Evolutionary conservation across 2,329 filamentous ascomycete genomes (phyloP).

Genomic region (Pleurostoma richardsiae): DNA sequence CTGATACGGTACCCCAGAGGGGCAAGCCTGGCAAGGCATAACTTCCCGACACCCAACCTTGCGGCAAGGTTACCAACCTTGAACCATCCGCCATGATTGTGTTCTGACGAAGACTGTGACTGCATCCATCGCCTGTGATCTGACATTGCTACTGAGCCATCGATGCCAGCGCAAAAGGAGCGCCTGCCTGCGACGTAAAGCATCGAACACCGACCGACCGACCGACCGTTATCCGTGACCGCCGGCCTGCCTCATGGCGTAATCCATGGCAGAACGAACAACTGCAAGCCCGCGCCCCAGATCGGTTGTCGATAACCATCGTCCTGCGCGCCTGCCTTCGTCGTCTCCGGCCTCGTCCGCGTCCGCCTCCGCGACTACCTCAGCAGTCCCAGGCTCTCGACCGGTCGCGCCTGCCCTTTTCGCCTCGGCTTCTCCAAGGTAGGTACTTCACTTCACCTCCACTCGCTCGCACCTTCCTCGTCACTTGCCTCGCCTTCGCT

Average conservation of each 20-base stretch:
- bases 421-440: constrained; percentile 1
- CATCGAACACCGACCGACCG: not conserved
- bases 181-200: too few species aligned
- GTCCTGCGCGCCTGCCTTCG: constrained; percentile 43
- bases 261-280: constrained; percentile 65
- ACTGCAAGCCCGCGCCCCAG: constrained; percentile 42
- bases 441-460: too few species aligned
- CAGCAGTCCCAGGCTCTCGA: not conserved
- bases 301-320: constrained; percentile 51
- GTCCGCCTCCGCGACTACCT: not conserved
- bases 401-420: constrained; percentile 14
- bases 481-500: not conserved
- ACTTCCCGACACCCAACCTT: too few species aligned
- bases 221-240: not conserved
- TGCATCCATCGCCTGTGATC: too few species aligned
- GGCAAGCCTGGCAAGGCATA: too few species aligned
- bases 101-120: too few species aligned
- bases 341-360: constrained; percentile 11
- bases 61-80: too few species aligned
- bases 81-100: too few species aligned
- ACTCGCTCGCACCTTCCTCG: too few species aligned
- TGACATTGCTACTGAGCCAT: too few species aligned
- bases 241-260: constrained; percentile 50
- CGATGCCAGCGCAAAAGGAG: too few species aligned
- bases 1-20: too few species aligned